Evolutionary conservation across 176 grass and related monocot genomes (phyloP).

Genomic region (Chrysopogon serrulatus): DNA sequence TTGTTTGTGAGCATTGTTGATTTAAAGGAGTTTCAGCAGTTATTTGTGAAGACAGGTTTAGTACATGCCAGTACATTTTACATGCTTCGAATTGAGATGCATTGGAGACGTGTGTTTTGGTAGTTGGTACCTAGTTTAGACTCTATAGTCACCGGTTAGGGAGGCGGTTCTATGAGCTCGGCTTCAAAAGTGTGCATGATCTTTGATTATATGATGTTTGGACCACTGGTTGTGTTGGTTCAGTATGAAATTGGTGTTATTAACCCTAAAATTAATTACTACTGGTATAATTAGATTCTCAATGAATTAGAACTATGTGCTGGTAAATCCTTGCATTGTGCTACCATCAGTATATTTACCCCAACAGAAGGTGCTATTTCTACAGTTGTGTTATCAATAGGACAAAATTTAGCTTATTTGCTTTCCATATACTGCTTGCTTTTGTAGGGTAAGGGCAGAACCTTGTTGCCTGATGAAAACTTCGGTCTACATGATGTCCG

Average conservation of each 20-base stretch:
- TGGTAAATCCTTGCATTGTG: not conserved
- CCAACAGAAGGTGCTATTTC: not conserved
- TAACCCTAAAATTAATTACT: not conserved
- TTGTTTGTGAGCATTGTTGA: not conserved
- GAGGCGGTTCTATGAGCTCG: not conserved
- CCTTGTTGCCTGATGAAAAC: too few species aligned
- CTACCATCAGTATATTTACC: not conserved
- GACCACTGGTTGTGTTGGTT: not conserved
- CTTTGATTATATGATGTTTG: not conserved
- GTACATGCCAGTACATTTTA: not conserved
- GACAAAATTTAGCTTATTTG: not conserved
- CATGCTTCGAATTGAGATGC: not conserved
- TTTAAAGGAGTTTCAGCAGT: not conserved
- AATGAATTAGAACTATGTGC: not conserved
- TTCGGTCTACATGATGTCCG: too few species aligned
- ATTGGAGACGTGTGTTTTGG: not conserved
- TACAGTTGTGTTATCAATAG: not conserved
- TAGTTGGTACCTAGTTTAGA: not conserved
- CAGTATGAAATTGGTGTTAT: not conserved
- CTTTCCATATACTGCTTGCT: not conserved
- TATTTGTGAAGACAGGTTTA: not conserved
- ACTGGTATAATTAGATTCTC: not conserved
- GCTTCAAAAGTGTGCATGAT: not conserved
- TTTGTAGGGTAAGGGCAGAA: too few species aligned
- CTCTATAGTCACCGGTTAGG: not conserved